phyloP scores from a whole-genome alignment of 2,329 filamentous ascomycete species.

The Claviceps pazoutovae region DNA sequence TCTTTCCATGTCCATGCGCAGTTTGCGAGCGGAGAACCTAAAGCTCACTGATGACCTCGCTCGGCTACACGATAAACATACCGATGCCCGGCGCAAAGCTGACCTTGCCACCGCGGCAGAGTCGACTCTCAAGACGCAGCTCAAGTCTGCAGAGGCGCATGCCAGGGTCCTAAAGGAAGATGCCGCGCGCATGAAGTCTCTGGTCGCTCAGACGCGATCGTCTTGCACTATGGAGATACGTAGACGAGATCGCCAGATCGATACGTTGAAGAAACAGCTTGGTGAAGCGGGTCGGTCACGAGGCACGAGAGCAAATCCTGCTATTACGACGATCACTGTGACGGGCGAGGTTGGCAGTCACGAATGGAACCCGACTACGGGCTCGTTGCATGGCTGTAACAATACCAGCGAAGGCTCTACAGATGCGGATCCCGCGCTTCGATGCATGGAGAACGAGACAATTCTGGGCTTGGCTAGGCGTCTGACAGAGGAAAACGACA shows the following conservation, averaged over 20 bases:
- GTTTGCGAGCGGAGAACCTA: slow-evolving; percentile 58
- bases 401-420: slow-evolving; percentile 10
- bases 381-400: neutral
- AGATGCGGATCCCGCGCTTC: slow-evolving; percentile 50
- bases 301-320: slow-evolving; percentile 39
- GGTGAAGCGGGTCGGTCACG: slow-evolving; percentile 52
- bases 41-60: slow-evolving; percentile 58
- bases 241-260: slow-evolving; percentile 79
- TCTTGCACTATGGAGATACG: slow-evolving; percentile 84
- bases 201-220: slow-evolving; percentile 69
- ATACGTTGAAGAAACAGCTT: slow-evolving; percentile 77
- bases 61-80: slow-evolving; percentile 38
- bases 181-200: slow-evolving; percentile 60
- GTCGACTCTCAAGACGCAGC: slow-evolving; percentile 51
- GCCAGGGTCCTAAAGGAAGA: slow-evolving; percentile 74
- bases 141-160: slow-evolving; percentile 60
- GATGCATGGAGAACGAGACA: slow-evolving; percentile 82
- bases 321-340: slow-evolving; percentile 43
- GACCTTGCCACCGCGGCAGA: slow-evolving; percentile 55
- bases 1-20: slow-evolving; percentile 63
- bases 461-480: slow-evolving; percentile 70
- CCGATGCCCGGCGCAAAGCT: slow-evolving; percentile 40
- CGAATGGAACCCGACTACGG: slow-evolving; percentile 24
- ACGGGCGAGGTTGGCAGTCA: slow-evolving; percentile 36
- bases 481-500: slow-evolving; percentile 85